Evolutionary conservation across 352 stramenopile genomes (phyloP), one percentile per base, ranked within the genome.

Genomic region (Phytopythium aichiense): DNA sequence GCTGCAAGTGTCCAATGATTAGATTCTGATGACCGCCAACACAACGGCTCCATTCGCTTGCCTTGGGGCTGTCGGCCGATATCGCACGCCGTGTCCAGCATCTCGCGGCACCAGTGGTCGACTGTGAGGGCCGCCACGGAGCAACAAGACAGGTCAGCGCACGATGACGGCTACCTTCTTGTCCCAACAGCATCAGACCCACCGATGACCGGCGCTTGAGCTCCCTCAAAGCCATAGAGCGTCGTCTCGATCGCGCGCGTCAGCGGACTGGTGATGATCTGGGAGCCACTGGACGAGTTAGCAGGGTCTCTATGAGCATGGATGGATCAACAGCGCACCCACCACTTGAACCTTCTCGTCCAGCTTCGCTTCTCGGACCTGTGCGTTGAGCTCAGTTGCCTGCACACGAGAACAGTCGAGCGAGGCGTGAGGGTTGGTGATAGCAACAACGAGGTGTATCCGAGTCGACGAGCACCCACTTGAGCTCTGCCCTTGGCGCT

Each of bases 221-320:
- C 68, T 56, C 76, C 71, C 12, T 70, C 71, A 49, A 95, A 95
- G 2, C 71, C 80, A 15, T 76, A 75, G 4, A 82, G 70, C n/a
- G 82, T 80, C 9, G 87, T 95, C 65, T 95, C 77, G 62, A 95
- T 86, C 9, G 87, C 84, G 54, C 87, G 74, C n/a, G 76, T 94
- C 58, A 95, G 70, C 58, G 87, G 87, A 64, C 87, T 95, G 37
- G 85, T 78, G 51, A 95, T 76, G 54, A 95, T 85, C 87, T 95
- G 50, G 25, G 30, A 16, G 18, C 43, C 11, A 12, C 22, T 15
- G 12, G 33, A 11, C 9, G 31, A 23, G 15, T 49, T 15, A 23
- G 18, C 35, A 13, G 5, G 2, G 22, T 35, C 12, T 23, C 53
- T 16, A 2, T 12, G 8, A 22, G 48, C 11, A 25, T 7, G 0